phyloP scores from a whole-genome alignment of 169 alveolate genomes.

The Neospora caninum region DNA sequence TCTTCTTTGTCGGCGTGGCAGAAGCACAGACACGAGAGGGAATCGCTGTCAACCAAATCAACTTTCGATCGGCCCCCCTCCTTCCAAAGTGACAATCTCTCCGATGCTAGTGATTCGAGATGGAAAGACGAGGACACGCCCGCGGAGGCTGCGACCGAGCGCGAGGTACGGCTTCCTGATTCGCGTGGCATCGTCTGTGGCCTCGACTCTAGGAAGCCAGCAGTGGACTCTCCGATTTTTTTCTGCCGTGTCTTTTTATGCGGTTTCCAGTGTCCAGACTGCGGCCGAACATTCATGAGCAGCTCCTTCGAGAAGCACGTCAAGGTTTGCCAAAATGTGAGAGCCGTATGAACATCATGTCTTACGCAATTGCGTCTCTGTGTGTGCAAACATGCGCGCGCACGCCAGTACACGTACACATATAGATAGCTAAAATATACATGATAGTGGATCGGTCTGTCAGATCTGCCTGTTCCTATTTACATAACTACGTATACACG shows the following conservation, averaged over 20 bases:
- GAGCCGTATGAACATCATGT: not conserved
- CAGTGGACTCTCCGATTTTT: too few relatives aligned
- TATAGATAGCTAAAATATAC: not conserved
- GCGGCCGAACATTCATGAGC: slow-evolving; percentile 64
- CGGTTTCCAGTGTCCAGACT: slow-evolving; percentile 58
- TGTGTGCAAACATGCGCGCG: not conserved
- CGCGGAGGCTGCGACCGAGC: too few relatives aligned
- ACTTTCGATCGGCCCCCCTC: not conserved
- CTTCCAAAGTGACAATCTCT: not conserved
- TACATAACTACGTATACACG: too few relatives aligned
- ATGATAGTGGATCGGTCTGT: not conserved
- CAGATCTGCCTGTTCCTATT: not conserved
- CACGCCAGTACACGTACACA: not conserved
- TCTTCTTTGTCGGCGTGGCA: too few relatives aligned
- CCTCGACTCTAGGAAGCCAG: too few relatives aligned
- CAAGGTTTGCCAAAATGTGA: slow-evolving; percentile 59
- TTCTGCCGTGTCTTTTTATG: not conserved
- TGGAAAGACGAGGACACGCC: not conserved
- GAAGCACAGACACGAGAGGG: not conserved
- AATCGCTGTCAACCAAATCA: not conserved
- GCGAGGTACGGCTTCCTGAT: too few relatives aligned
- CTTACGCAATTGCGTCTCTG: not conserved
- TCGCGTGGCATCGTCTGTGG: too few relatives aligned
- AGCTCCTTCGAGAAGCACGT: slow-evolving; percentile 65
- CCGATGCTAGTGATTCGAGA: not conserved